Conservation (phyloP, 2,329 filamentous ascomycete species). For the Mycosphaerella arachidis region DNA sequence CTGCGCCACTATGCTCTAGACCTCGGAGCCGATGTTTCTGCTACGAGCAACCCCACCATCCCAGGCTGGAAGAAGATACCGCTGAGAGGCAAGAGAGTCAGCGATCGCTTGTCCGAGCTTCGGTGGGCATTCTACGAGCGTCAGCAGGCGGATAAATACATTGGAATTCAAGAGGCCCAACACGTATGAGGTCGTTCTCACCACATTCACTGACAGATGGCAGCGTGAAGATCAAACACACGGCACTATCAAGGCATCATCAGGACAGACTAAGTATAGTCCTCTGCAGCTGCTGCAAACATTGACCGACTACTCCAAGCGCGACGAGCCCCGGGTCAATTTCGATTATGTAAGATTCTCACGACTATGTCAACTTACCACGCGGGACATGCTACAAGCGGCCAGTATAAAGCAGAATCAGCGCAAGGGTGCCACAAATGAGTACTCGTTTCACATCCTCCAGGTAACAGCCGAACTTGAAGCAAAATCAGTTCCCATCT, state of each 20-base stretch:
- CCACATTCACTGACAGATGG: not conserved
- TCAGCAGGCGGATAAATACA: not conserved
- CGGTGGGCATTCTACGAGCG: not conserved
- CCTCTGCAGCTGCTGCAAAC: conserved; percentile 1
- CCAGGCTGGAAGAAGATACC: not conserved
- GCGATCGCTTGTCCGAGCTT: not conserved
- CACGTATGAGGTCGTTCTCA: not conserved
- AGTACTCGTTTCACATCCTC: not conserved
- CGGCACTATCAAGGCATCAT: not conserved
- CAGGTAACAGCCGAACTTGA: not conserved
- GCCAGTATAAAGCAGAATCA: not conserved
- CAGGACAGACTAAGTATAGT: not conserved
- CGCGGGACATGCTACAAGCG: not conserved
- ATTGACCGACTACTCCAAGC: not conserved
- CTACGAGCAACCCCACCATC: not conserved
- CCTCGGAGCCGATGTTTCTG: not conserved
- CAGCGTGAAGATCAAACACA: not conserved
- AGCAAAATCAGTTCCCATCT: not conserved
- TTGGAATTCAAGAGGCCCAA: not conserved
- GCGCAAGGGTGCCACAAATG: not conserved
- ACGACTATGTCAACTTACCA: not conserved
- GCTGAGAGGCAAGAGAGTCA: not conserved
- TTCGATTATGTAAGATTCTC: conserved; percentile 4
- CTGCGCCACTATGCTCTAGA: not conserved
- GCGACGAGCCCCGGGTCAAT: conserved; percentile 2